Conservation (phyloP, 805 yeast genomes). For the Nakazawaea anatomiae region DNA sequence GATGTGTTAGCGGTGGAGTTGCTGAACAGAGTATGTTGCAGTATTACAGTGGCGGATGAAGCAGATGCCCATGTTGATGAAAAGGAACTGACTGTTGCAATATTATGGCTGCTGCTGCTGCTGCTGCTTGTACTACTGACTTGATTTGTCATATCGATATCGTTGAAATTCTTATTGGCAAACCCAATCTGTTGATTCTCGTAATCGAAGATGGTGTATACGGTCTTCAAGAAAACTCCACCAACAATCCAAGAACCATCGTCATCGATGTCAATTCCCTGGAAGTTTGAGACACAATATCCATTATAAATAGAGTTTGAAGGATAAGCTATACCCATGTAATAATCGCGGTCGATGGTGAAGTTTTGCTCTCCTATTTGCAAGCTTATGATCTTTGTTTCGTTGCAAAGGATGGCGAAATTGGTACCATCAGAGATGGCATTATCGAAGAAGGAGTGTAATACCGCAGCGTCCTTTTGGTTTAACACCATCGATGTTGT, state of each 20-base stretch:
- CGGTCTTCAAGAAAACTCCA: constrained; percentile 50
- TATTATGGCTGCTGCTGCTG: no score
- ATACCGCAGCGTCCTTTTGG: constrained; percentile 41
- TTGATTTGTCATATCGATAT: constrained; percentile 13
- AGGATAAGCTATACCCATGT: constrained; percentile 43
- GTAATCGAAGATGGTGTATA: constrained; percentile 53
- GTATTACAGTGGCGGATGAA: no score
- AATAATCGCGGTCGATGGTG: constrained; percentile 35
- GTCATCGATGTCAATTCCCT: constrained; percentile 40
- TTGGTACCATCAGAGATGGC: constrained; percentile 56
- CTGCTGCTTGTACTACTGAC: no score
- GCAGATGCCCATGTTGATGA: no score
- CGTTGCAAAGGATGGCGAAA: constrained; percentile 54
- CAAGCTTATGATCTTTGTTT: constrained; percentile 34
- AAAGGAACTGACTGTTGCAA: no score
- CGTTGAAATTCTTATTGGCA: constrained; percentile 34
- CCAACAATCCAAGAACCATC: constrained; percentile 56
- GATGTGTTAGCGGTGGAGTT: no score
- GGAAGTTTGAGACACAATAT: constrained; percentile 59
- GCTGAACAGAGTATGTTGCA: no score
- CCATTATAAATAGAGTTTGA: constrained; percentile 31
- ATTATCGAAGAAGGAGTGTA: constrained; percentile 46
- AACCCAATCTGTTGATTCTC: constrained; percentile 46
- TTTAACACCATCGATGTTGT: constrained; percentile 58
- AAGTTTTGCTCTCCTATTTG: constrained; percentile 39